Evolutionary conservation across 2,329 filamentous ascomycete species (phyloP), one percentile per base, ranked within the genome.

Genomic region (Pseudogymnoascus sp.): DNA sequence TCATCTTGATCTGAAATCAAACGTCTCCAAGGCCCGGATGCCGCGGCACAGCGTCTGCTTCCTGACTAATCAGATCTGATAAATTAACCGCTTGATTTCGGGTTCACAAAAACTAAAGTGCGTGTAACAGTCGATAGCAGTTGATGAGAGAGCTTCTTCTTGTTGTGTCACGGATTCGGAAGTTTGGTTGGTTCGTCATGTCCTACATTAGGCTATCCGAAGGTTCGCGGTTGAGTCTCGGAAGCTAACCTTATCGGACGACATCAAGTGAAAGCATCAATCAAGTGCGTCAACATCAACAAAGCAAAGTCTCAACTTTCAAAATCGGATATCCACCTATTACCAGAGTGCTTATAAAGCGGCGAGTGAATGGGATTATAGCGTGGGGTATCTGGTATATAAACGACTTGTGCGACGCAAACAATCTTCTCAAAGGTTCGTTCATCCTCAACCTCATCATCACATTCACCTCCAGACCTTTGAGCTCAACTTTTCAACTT

Each of bases 201-300:
- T 43, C 18, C 18, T 4, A 31, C 11, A 23, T 14, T 11, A 18
- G 41, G 41, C 11, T 43, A 49, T 49, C 43, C 41, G 41, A 45
- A n/a, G 21, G 3, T 25, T 25, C 5, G 41, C 5, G 41, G 12
- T 43, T 14, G 40, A 11, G 18, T 21, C 18, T 14, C 41, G 33
- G 63, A 61, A 12, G 49, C 59, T 33, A 65, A 65, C 14, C 63
- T 45, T 31, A 63, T 63, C 25, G 41, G 41, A 25, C 41, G n/a
- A 40, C 21, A 8, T 9, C 6, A 41, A 41, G 6, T 45, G 41
- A 45, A 25, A 45, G 41, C 41, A 5, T 25, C 41, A 45, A 25
- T 25, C 41, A 23, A 45, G 21, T 45, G 41, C 21, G 21, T 45
- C 41, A 25, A 25, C 41, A 45, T 45, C 21, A 25, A 25, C 23